Evolutionary conservation across 1,139 yeast species (phyloP).

Genomic region (Geotrichum australiense): DNA sequence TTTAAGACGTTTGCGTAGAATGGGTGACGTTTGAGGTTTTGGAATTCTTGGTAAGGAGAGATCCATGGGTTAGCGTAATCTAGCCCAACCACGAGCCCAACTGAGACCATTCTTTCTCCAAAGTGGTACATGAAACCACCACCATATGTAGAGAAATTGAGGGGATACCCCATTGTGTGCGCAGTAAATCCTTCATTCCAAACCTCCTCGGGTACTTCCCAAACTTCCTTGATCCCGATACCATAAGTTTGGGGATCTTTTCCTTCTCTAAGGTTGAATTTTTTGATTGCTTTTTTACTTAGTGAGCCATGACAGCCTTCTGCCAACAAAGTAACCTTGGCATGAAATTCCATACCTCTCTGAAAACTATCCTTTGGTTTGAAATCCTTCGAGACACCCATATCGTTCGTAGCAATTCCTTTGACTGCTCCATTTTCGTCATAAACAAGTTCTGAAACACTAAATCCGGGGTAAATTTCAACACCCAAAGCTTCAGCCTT

Average conservation of each 20-base stretch:
- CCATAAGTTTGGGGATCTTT: constrained; percentile 86
- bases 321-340: constrained; percentile 78
- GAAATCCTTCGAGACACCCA: constrained; percentile 74
- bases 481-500: constrained; percentile 92
- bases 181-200: constrained; percentile 77
- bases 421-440: constrained; percentile 51
- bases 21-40: constrained; percentile 87
- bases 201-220: constrained; percentile 88
- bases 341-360: constrained; percentile 94
- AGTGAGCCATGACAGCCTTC: constrained; percentile 98
- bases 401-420: constrained; percentile 92
- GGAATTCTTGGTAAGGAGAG: constrained; percentile 94
- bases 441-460: constrained; percentile 78
- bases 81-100: constrained; percentile 85
- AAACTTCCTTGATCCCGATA: constrained; percentile 87
- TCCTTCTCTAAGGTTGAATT: constrained; percentile 59
- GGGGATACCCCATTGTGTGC: constrained; percentile 88
- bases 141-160: constrained; percentile 68
- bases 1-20: constrained; percentile 65
- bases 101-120: constrained; percentile 84
- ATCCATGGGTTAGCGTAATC: constrained; percentile 92
- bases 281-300: constrained; percentile 64
- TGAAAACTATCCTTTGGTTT: constrained; percentile 74
- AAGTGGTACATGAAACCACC: constrained; percentile 98
- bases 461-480: constrained; percentile 84